Base-by-base conservation (phyloP, 768 basidiomycete genomes). In the Coprinopsis cinerea region DNA sequence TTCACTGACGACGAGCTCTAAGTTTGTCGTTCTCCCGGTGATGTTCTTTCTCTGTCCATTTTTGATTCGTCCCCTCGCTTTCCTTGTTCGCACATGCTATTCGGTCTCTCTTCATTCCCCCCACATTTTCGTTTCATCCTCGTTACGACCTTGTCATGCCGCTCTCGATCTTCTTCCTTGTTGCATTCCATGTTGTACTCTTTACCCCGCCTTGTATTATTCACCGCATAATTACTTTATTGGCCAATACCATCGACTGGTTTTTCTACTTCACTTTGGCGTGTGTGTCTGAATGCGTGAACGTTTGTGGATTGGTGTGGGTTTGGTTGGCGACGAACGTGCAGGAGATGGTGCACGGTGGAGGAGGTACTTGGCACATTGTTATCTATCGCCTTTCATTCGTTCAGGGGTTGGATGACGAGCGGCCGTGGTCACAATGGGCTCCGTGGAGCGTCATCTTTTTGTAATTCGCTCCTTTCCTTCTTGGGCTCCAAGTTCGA, bases 1-100 rank as follows among this genome's bases (percentile, higher is more conserved):
- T 78, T 76, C 47, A 84, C 84, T 57, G 85, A 88, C 59, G 78
- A 80, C 5, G 51, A 52, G 69, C 72, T 76, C 54, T 80, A 67
- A 72, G 60, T 42, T 49, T 55, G 28, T 50, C 24, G 26, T 48
- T 25, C 10, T 35, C 51, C 27, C 50, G 26, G 39, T 52, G 20
- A 49, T 42, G 7, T 45, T 47, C 35, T 47, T 44, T 41, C 32
- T 44, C 11, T 28, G 47, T 34, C 44, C 14, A 54, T 48, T 48
- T 39, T 52, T 39, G 30, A 18, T 40, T 47, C 45, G 30, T 52
- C 3, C 25, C 40, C 47, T 40, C 40, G 15, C 47, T n/a, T 52
- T 53, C 22, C 32, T 30, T 40, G 4, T 44, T 43, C 54, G 28
- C 34, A 37, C 36, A 20, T 47, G 47, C 40, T 47, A 17, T 48